phyloP scores from a whole-genome alignment of 371 early-diverging fungal genomes.

The Mucor circinelloides region DNA sequence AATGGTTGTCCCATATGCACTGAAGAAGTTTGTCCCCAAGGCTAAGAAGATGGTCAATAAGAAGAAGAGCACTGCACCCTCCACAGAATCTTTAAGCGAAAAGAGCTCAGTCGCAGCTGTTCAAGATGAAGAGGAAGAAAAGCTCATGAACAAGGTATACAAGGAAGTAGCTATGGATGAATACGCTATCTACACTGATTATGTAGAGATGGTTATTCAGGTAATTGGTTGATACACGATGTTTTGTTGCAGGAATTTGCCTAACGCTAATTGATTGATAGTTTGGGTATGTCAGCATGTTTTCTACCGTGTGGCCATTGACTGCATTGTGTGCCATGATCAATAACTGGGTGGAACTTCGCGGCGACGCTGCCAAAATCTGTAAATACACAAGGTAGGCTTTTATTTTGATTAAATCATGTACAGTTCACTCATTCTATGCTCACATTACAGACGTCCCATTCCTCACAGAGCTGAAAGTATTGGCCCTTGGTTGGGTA shows the following conservation, averaged over 20 bases:
- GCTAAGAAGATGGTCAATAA: slow-evolving; percentile 42
- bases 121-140: slow-evolving; percentile 34
- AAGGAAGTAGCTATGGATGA: slow-evolving; percentile 64
- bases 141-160: slow-evolving; percentile 51
- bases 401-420: background rate
- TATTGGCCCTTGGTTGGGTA: slow-evolving; percentile 86
- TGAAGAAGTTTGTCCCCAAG: slow-evolving; percentile 46
- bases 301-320: slow-evolving; percentile 84
- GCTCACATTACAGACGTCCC: slow-evolving; percentile 59
- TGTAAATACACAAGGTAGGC: slow-evolving; percentile 68
- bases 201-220: slow-evolving; percentile 91
- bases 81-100: background rate
- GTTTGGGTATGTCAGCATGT: slow-evolving; percentile 90
- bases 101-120: background rate
- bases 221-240: slow-evolving; percentile 26
- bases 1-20: slow-evolving; percentile 70
- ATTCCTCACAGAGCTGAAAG: slow-evolving; percentile 78
- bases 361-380: slow-evolving; percentile 88
- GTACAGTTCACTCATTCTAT: background rate
- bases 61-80: slow-evolving; percentile 4
- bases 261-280: slow-evolving; percentile 13
- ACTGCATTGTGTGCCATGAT: slow-evolving; percentile 78
- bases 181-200: slow-evolving; percentile 87
- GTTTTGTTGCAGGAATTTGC: background rate
- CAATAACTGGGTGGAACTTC: slow-evolving; percentile 88